Conservation (phyloP, 352 stramenopile species). For the Ophiocytium majus region DNA sequence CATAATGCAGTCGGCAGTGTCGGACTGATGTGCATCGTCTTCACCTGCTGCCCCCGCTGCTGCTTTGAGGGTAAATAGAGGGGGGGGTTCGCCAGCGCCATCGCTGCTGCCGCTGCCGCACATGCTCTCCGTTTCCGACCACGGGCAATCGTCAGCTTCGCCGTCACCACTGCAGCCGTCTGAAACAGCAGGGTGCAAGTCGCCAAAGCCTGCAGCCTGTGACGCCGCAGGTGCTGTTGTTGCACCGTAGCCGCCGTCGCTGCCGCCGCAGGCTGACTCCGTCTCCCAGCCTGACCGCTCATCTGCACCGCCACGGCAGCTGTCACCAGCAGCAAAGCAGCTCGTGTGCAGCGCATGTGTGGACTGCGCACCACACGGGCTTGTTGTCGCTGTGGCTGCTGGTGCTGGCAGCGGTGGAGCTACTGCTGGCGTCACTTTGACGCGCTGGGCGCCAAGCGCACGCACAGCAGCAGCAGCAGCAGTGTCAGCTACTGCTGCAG, state of each 20-base stretch:
- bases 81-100: no score
- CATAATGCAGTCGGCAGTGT: no score
- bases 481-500: no score
- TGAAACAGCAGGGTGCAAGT: neutral
- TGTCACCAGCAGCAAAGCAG: neutral
- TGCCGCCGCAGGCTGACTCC: neutral
- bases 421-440: neutral
- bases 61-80: no score
- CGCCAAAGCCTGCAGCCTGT: neutral
- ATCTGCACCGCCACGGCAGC: neutral
- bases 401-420: neutral
- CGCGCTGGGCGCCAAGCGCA: no score
- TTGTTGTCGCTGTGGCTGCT: neutral
- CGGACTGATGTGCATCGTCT: no score
- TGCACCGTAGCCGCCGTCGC: neutral
- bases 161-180: neutral
- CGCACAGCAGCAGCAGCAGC: no score
- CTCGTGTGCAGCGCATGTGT: no score
- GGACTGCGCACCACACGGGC: no score
- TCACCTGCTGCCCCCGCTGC: no score
- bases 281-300: neutral
- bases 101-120: neutral
- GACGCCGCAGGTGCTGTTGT: neutral
- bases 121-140: neutral
- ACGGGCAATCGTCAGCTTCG: neutral